Base-by-base conservation (phyloP, 106 monocot species). In the Chionographis japonica region DNA sequence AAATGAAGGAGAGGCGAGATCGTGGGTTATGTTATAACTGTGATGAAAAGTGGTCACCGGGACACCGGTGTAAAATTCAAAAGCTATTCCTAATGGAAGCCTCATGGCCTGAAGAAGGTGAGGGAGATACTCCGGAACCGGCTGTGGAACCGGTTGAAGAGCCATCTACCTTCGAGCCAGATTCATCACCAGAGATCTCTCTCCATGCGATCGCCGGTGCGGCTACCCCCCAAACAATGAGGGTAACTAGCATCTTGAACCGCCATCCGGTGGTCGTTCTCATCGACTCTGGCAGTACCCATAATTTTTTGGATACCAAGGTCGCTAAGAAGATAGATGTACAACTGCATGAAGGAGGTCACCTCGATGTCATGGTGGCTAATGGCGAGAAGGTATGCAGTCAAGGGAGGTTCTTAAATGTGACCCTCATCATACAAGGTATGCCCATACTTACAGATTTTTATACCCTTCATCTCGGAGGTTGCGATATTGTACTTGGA, bases 21-120 rank as follows among this genome's bases (percentile, higher is more conserved):
- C 56, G 65, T 27, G 64, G 64, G 6, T 18, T 65, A 4, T 74
- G 65, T 27, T 74, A 40, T 20, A 40, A 74, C 6, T 74, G 64
- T 8, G 43, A 74, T 36, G 73, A 74, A 4, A 74, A 74, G 56
- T 74, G 6, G 11, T 0, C 12, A 2, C 55, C 35, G 10, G 56
- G 41, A 4, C 73, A 74, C 49, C 8, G 19, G 3, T 74, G 73
- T 15, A 74, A 53, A 52, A 40, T 6, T 3, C 36, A 43, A 63
- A 38, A 67, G 15, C 36, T 56, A 1, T 57, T 39, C 12, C 38
- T 74, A 17, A 40, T 74, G 55, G 37, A 55, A 15, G 41, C 0
- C 3, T 41, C 61, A 18, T 59, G 17, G 59, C 17, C 6, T 0
- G 6, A 54, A 56, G 3, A 6, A 4, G 15, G 42, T 36, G 13